Evolutionary conservation across 768 basidiomycete genomes (phyloP).

Genomic region (Pleurotus giganteus): DNA sequence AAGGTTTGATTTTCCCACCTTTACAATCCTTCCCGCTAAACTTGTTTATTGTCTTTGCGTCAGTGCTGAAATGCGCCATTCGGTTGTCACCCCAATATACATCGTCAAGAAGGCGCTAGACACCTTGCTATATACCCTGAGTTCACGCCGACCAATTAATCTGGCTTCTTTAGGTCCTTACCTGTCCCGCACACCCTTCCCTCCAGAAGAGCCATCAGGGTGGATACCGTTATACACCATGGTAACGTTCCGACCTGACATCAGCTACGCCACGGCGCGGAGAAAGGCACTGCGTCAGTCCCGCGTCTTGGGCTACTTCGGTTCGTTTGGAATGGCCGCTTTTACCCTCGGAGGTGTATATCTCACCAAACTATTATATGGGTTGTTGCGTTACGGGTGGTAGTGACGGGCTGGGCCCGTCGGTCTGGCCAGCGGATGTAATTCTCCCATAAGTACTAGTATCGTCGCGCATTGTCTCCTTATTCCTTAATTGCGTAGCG

Average conservation of each 20-base stretch:
- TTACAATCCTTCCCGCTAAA: constrained; percentile 17
- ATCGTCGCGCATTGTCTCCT: background rate
- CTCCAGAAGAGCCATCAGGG: constrained; percentile 56
- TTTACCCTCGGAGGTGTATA: constrained; percentile 44
- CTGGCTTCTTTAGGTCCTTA: constrained; percentile 44
- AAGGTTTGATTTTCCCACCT: constrained; percentile 35
- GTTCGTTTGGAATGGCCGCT: constrained; percentile 45
- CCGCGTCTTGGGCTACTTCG: constrained; percentile 50
- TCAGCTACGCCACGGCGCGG: constrained; percentile 83
- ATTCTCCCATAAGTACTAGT: background rate
- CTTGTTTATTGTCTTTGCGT: constrained; percentile 18
- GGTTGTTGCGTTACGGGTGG: constrained; percentile 28
- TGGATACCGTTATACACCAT: constrained; percentile 97
- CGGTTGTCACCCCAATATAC: constrained; percentile 80
- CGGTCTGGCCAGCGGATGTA: background rate
- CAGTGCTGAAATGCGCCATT: constrained; percentile 94
- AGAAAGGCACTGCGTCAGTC: constrained; percentile 69
- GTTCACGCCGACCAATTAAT: constrained; percentile 44
- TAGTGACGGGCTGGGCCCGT: constrained; percentile 12
- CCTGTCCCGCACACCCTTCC: constrained; percentile 55
- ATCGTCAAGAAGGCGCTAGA: constrained; percentile 79
- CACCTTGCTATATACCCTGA: constrained; percentile 66
- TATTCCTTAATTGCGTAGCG: background rate
- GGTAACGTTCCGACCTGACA: constrained; percentile 96
- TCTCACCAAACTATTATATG: constrained; percentile 35